A percentile compares a stretch with the other conserved stretches of the same genome.
These are phyloP conservation scores for Lizonia empirigonia DNA, from an alignment of 2,329 filamentous ascomycete species.

Conservation along the genomic window DNA sequence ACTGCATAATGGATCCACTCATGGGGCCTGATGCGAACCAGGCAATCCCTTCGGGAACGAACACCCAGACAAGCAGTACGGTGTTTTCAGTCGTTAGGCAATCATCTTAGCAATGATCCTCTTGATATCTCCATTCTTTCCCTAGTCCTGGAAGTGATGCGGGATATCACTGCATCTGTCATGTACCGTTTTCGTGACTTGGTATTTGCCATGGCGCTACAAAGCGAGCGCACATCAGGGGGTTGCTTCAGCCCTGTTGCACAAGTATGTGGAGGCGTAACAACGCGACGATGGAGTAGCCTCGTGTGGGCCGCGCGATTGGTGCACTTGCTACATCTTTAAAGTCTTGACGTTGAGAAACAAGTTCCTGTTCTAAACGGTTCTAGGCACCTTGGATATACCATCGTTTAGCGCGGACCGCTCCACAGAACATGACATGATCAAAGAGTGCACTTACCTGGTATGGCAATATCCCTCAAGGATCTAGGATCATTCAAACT, in stretches of 20 bases:
- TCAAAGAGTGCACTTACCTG: constrained; percentile 15
- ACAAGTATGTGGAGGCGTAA: constrained; percentile 25
- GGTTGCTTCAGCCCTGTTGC: constrained; percentile 15
- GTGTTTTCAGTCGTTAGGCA: constrained; percentile 31
- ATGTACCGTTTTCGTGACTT: constrained; percentile 23
- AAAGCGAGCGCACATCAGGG: constrained; percentile 14
- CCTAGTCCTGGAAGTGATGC: constrained; percentile 12
- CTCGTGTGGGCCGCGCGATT: constrained; percentile 25
- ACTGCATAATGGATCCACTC: constrained; percentile 8
- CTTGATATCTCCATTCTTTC: not conserved
- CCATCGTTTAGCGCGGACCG: constrained; percentile 12
- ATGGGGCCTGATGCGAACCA: constrained; percentile 12
- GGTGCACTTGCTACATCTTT: constrained; percentile 20
- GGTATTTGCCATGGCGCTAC: constrained; percentile 24
- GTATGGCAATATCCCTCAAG: constrained; percentile 23
- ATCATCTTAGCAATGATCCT: constrained; percentile 20
- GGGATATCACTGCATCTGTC: constrained; percentile 27
- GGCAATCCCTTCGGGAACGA: constrained; percentile 2
- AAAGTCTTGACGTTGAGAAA: constrained; percentile 34
- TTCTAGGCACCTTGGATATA: constrained; percentile 19
- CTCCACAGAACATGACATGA: constrained; percentile 24
- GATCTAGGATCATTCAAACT: constrained; percentile 33
- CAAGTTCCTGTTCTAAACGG: constrained; percentile 36
- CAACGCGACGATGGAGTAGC: constrained; percentile 5
- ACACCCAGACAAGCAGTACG: constrained; percentile 7